Conservation (phyloP, 352 stramenopile species). For the Phytophthora kernoviae region DNA sequence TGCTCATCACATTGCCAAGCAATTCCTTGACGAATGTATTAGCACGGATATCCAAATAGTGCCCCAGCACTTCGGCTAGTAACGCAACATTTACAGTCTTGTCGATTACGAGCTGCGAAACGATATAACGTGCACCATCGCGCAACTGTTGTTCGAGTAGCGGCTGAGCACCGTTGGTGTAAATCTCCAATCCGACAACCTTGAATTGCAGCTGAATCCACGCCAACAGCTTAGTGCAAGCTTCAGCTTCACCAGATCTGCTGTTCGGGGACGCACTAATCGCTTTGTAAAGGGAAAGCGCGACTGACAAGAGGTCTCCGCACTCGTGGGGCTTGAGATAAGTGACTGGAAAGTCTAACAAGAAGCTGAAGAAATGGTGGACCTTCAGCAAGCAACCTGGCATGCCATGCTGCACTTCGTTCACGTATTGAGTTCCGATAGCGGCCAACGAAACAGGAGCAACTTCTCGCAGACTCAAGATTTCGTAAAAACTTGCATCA, state of each 20-base stretch:
- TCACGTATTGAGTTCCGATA: slow-evolving; percentile 24
- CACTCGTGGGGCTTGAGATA: slow-evolving; percentile 41
- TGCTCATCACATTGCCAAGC: slow-evolving; percentile 21
- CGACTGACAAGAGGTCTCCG: slow-evolving; percentile 26
- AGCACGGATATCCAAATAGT: slow-evolving; percentile 31
- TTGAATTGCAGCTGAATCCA: slow-evolving; percentile 39
- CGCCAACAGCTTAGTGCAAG: slow-evolving; percentile 18
- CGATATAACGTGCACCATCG: slow-evolving; percentile 21
- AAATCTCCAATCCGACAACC: slow-evolving; percentile 16
- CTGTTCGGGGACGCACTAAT: slow-evolving; percentile 5
- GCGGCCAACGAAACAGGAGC: slow-evolving; percentile 44
- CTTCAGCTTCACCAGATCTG: slow-evolving; percentile 13
- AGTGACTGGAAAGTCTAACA: slow-evolving; percentile 32
- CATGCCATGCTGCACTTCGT: slow-evolving; percentile 17
- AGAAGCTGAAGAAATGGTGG: slow-evolving; percentile 36
- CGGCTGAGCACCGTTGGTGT: slow-evolving; percentile 5
- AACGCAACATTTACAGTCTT: slow-evolving; percentile 18
- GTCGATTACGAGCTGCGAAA: slow-evolving; percentile 28
- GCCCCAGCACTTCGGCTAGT: slow-evolving; percentile 36
- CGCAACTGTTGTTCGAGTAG: slow-evolving; percentile 19
- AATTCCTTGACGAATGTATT: slow-evolving; percentile 43
- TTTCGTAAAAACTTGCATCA: slow-evolving; percentile 87
- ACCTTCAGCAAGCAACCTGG: slow-evolving; percentile 9
- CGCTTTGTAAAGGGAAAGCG: slow-evolving; percentile 27
- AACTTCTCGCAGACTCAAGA: slow-evolving; percentile 47